Base-by-base conservation (phyloP, 2,329 filamentous ascomycete species). In the Cladophialophora exuberans region DNA sequence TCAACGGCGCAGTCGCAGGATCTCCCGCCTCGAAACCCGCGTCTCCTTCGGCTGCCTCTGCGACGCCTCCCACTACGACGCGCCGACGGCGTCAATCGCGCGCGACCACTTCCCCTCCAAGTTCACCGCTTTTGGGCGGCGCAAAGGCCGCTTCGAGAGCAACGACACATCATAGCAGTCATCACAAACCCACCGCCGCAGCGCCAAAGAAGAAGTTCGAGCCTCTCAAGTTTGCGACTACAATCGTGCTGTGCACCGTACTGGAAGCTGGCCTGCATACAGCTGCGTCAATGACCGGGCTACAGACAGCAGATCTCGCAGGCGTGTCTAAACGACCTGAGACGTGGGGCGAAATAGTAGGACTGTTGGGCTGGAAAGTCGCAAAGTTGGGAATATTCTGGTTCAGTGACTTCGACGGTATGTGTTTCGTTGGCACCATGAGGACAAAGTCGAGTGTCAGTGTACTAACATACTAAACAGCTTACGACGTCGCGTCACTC, bases 321-420 rank as follows among this genome's bases (percentile, higher is more conserved):
- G 74, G 76, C 22, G 80, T 93, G 55, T 87, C 84, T 69, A 83
- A 85, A 65, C 80, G 79, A 53, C 72, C 84, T 57, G 83, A 86
- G 46, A 79, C 80, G 48, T 83, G 83, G 77, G 72, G 74, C 67
- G 84, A 89, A 68, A 79, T 90, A 23, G 76, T 71, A 4, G 75
- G 72, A 13, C 67, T 83, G 58, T 66, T 85, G 47, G 78, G 64
- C 9, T 82, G 77, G 76, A 79, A 89, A 82, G 69, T 72, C 13
- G 70, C 84, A 42, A 86, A 91, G 69, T 77, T 96, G 49, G 83
- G 78, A 20, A 67, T 92, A 42, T 86, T 83, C 42, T 96, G 90
- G 90, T 82, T 82, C 64, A 77, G 84, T 38, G 79, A 85, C 60
- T 89, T 88, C 68, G 90, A 95, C 70, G 69, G 75, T 78, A 59